A percentile compares a stretch with the other conserved stretches of the same genome.
Conservation (phyloP, 345 rosid genomes). For the Psidium friedrichsthalianum region DNA sequence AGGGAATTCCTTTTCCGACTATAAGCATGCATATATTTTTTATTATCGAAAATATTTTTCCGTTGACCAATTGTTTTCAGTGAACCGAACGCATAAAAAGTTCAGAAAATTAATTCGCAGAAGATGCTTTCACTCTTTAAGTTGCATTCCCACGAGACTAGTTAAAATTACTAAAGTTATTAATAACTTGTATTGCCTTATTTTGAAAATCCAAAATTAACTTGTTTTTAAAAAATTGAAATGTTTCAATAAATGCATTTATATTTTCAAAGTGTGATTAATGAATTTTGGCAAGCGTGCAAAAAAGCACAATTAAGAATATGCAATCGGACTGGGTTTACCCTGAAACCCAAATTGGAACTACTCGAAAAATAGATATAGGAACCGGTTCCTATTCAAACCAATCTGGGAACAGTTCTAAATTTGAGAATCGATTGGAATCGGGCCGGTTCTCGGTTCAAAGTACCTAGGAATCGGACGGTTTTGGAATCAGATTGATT, state of each 20-base stretch:
- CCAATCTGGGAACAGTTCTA: too few species aligned
- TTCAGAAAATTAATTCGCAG: background rate
- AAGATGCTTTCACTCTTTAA: background rate
- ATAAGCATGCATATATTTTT: background rate
- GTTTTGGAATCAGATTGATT: too few species aligned
- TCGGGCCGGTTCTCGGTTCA: too few species aligned
- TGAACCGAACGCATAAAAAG: rapidly evolving
- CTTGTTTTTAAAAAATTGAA: background rate
- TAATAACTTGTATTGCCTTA: background rate
- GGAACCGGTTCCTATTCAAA: too few species aligned
- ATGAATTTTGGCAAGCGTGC: background rate
- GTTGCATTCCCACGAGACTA: rapidly evolving
- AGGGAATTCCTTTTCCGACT: too few species aligned
- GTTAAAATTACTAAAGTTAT: background rate
- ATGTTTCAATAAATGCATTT: background rate
- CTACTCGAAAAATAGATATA: too few species aligned
- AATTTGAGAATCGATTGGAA: too few species aligned
- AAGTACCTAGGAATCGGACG: too few species aligned
- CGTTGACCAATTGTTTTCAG: background rate
- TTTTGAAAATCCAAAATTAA: background rate
- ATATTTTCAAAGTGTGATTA: background rate
- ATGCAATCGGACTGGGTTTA: too few species aligned
- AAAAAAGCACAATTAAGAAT: too few species aligned
- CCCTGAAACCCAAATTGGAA: too few species aligned
- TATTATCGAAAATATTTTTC: background rate